Base-by-base conservation (phyloP, 1,139 yeast genomes). In the Yamadazyma dushanensis region DNA sequence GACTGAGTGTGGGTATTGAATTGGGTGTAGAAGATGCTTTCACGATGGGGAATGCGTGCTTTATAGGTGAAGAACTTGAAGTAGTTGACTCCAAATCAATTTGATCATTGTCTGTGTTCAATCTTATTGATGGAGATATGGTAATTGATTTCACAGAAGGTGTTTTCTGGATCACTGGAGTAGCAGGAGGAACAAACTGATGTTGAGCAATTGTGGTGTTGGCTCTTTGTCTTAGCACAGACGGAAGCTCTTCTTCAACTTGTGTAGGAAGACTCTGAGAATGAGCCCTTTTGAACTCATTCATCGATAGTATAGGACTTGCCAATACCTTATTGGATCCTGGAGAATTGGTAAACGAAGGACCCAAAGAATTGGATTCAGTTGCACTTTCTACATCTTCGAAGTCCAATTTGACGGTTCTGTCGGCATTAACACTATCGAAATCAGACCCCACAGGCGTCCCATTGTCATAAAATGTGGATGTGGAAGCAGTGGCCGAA, bases 71-170 rank as follows among this genome's bases (percentile, higher is more conserved):
- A 5, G 50, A 39, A 11, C 38, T 23, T 8, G 40, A 29, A 4
- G 43, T 35, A 5, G 41, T 34, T 8, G 44, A 39, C 16, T 45
- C 48, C 9, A 36, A 14, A 16, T 44, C 49, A 7, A 43, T 27
- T 10, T 35, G 33, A 20, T 45, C 49, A 14, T 29, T 27, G 6
- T 43, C 47, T 3, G 40, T 36, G 16, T 43, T 42, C 15, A 43
- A 23, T 32, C 68, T 44, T 3, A 58, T 46, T 25, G 67, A 63
- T 3, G 73, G 72, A 4, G 72, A 65, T 5, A 66, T 66, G 3
- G 71, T 64, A 21, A 66, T 55, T 8, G 71, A 63, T 38, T 66
- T 66, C 18, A 66, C 45, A 2, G 70, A 64, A 6, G 70, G 65
- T 2, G 69, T 54, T 36, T 57, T 56, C n/a, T 41, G 45, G 13